Percentiles rank a stretch among this genome's conserved stretches.
Evolutionary conservation across 129 eudicot species (phyloP).

Genomic region (Sambucus nigra): DNA sequence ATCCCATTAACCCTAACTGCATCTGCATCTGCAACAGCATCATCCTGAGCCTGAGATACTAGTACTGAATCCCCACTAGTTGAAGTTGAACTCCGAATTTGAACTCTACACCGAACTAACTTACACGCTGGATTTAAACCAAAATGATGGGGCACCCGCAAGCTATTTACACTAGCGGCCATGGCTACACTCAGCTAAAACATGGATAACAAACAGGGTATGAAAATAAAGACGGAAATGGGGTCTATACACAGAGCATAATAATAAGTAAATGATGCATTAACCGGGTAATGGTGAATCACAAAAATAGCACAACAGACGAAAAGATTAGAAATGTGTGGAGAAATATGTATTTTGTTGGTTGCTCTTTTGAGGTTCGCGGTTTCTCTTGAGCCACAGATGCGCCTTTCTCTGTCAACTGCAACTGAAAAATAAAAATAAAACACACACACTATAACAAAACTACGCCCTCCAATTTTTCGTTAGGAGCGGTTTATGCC

Average conservation of each 20-base stretch:
- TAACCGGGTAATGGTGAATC: background rate
- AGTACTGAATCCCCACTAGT: slow-evolving; percentile 25
- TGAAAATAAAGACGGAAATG: background rate
- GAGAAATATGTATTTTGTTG: background rate
- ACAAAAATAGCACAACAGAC: too few relatives aligned
- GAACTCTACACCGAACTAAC: slow-evolving; percentile 21
- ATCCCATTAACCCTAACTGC: slow-evolving; percentile 40
- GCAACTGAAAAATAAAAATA: too few relatives aligned
- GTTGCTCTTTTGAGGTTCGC: too few relatives aligned
- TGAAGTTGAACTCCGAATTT: slow-evolving; percentile 23
- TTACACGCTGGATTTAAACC: slow-evolving; percentile 23
- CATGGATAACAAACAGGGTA: background rate
- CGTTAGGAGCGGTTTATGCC: too few relatives aligned
- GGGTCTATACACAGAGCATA: background rate
- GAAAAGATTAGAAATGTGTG: background rate
- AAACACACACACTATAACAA: too few relatives aligned
- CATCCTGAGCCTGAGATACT: slow-evolving; percentile 12
- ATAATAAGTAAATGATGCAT: background rate
- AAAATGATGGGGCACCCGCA: slow-evolving; percentile 32
- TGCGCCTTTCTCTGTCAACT: too few relatives aligned
- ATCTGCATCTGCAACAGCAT: slow-evolving; percentile 18
- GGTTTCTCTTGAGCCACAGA: too few relatives aligned
- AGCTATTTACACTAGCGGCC: slow-evolving; percentile 18
- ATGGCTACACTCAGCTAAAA: background rate
- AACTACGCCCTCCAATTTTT: too few relatives aligned